Base-by-base conservation (phyloP, 495 filamentous ascomycete genomes). In the Parachaetomium inaequale region DNA sequence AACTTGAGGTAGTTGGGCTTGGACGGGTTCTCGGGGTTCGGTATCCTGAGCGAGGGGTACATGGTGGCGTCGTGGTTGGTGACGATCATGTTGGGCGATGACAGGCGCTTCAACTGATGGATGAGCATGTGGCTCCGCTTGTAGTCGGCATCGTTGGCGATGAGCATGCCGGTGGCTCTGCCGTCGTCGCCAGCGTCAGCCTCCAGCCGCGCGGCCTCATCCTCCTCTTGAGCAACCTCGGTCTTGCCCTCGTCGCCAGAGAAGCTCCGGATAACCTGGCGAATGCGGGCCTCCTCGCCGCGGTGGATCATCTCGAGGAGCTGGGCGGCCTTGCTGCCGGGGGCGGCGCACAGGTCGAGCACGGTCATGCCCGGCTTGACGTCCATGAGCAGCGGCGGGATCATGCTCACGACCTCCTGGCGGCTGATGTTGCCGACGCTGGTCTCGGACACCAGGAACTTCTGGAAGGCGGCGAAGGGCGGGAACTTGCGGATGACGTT, bases 361-460 rank as follows among this genome's bases (percentile, higher is more conserved):
- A 96, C 92, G 10, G 85, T 85, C 90, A 97, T 96, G 38, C 92
- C 91, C 21, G 95, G 92, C 55, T 84, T 84, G 31, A 96, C 75
- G 70, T 96, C 93, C 83, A 98, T 90, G 61, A 98, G 78, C 54
- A 98, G 85, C 25, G 95, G 95, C 26, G 94, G 94, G 64, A 98
- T 96, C 94, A 98, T 98, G 80, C 90, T 95, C 63, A 98, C 94
- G 23, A 93, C 85, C 77, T 98, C 94, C 75, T 98, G 94, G 67
- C 94, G 84, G 74, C 88, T 95, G 71, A 98, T 98, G 70, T 98
- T 98, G 69, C 94, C 94, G 55, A 96, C 90, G 49, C 88, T 91
- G 12, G 94, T 96, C 79, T 98, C 94, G 28, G 92, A 93, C 25
- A 98, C 94, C n/a, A 98, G 79, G 80, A 96, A 98, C 72, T 94